phyloP scores from a whole-genome alignment of 805 yeast genomes.

The Suhomyces vadensis region DNA sequence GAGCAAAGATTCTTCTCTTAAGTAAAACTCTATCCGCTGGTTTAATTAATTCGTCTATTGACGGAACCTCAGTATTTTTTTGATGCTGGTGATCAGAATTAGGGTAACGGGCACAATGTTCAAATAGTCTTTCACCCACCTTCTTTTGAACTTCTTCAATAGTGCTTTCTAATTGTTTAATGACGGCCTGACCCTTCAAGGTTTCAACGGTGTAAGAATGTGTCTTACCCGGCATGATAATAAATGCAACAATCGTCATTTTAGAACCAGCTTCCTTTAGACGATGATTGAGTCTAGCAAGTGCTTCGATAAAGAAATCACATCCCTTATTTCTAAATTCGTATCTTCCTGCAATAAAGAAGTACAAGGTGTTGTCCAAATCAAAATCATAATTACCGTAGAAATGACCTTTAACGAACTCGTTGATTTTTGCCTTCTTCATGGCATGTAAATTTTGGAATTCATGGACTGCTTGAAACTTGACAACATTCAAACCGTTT shows the following conservation, averaged over 20 bases:
- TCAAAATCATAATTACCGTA: conserved; percentile 96
- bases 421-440: conserved; percentile 88
- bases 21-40: conserved; percentile 86
- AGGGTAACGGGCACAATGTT: conserved; percentile 76
- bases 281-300: conserved; percentile 88
- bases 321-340: conserved; percentile 97
- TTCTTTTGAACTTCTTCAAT: conserved; percentile 83
- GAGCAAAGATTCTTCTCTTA: conserved; percentile 89
- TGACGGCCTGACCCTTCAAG: conserved; percentile 92
- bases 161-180: conserved; percentile 84
- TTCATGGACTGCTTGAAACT: conserved; percentile 96
- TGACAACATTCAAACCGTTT: conserved; percentile 92
- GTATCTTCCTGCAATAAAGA: conserved; percentile 96
- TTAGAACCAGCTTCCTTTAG: conserved; percentile 80
- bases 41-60: conserved; percentile 78
- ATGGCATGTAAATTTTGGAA: conserved; percentile 94
- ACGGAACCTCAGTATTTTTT: conserved; percentile 59
- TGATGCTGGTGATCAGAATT: conserved; percentile 40
- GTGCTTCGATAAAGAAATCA: conserved; percentile 88
- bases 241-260: conserved; percentile 93
- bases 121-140: conserved; percentile 85
- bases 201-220: conserved; percentile 95
- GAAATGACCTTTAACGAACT: conserved; percentile 94
- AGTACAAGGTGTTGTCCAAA: conserved; percentile 88
- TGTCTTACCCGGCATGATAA: conserved; percentile 96